Evolutionary conservation across 176 grass and related monocot species (phyloP), one percentile per base, ranked within the genome.

Genomic region (Saccharum officinarum): DNA sequence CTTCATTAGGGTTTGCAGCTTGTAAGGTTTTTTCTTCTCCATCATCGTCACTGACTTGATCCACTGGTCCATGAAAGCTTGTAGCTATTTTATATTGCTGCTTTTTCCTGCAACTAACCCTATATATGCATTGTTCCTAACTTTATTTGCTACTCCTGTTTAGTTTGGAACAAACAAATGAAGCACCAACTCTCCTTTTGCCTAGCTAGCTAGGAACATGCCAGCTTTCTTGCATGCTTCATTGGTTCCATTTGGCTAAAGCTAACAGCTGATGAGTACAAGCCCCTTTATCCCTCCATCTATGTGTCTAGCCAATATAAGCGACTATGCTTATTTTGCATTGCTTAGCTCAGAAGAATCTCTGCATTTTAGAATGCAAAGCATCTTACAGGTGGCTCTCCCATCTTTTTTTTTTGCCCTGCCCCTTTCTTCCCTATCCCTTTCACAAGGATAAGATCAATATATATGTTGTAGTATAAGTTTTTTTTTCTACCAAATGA

Each of bases 21-120:
- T 79, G 86, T 90, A 78, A 90, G 84, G 73, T 90, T 89, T 86
- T 61, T 62, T 1, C 34, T 69, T 61, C n/a, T 68, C 69, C 16
- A 57, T 57, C 10, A 37, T 31, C 38, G n/a, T 33, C 33, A 63
- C 49, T 75, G 16, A 23, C 25, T 12, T 22, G 63, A 36, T 1
- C 34, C 30, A 38, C 17, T 22, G 17, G 44, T 75, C 14, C 38
- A 67, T 44, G 54, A 5, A 59, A 23, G 8, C 22, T 23, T 23
- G 22, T 23, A 23, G 0, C 18, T 23, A 23, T 10, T 60, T 60
- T 72, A 45, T 72, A 72, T 60, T 41, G 72, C n/a, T 82, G 41
- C 46, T 79, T 86, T 90, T 26, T 25, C 10, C 20, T 55, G 33
- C 80, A 82, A 47, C 46, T n/a, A 83, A 75, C 47, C 68, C 46